Base-by-base conservation (phyloP, 352 stramenopile genomes). In the Pythium periplocum region DNA sequence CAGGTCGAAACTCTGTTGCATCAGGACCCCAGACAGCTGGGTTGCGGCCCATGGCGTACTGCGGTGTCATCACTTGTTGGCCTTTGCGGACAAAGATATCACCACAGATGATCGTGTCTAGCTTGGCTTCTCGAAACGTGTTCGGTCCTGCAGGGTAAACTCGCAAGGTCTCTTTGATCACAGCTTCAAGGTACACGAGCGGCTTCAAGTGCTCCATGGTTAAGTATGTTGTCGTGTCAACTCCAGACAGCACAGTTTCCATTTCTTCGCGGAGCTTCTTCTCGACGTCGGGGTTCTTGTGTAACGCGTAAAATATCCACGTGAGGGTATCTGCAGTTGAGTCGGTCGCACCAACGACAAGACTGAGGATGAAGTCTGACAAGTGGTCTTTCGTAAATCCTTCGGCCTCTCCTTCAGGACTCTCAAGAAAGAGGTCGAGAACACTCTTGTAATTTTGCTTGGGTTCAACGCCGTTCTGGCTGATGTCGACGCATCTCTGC, bases 221-320 rank as follows among this genome's bases (percentile, higher is more conserved):
- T n/a, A 78, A 43, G 50, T 70, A 68, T 10, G 55, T 59, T 6
- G 50, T 45, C 26, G 40, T 31, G 7, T 59, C 48, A 4, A 72
- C 17, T 67, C 43, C 36, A 45, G 53, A 3, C 59, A 76, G 35
- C 6, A 46, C 40, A 2, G 32, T 31, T 4, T 59, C 35, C 7
- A 90, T 57, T 44, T 92, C 82, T 6, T 71, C 59, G 1, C 71
- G 62, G 30, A 90, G 57, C 33, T 73, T 73, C 0, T 62, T 53
- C 43, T 69, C 51, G 1, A 87, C 68, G 12, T 81, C 51, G 8
- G 83, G 84, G 55, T 93, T 64, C 10, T 69, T 73, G 47, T 71
- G 69, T 3, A 96, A 57, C 53, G 75, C 72, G 50, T 86, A 78
- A 30, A 94, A 67, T 4, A 87, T 55, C 86, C 86, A 96, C 34